A percentile compares a stretch with the other conserved stretches of the same genome.
phyloP scores from a whole-genome alignment of 2,329 filamentous ascomycete genomes.

The Apiospora koreana region DNA sequence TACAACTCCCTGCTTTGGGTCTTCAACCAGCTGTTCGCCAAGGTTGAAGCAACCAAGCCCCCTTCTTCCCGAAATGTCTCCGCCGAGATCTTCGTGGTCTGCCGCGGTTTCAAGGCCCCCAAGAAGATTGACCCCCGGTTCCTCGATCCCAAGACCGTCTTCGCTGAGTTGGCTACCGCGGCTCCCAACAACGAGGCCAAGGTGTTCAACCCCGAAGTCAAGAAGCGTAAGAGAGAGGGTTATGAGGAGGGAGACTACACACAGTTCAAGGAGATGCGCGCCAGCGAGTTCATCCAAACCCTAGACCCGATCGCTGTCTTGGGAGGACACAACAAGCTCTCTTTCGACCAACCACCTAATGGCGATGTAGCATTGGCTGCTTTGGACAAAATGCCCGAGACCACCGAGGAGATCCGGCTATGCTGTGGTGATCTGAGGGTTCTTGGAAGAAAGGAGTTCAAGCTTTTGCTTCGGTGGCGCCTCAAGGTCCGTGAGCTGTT shows the following conservation, averaged over 20 bases:
- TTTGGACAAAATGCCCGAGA: constrained; percentile 82
- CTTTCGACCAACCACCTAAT: constrained; percentile 77
- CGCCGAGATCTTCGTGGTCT: constrained; percentile 98
- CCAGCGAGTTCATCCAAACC: constrained; percentile 92
- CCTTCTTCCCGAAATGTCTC: constrained; percentile 95
- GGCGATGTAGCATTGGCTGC: constrained; percentile 86
- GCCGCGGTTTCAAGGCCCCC: constrained; percentile 90
- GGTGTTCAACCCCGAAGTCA: constrained; percentile 95
- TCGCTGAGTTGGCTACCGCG: constrained; percentile 84
- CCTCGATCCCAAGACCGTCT: constrained; percentile 84
- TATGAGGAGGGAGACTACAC: constrained; percentile 96
- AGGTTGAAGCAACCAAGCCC: constrained; percentile 96
- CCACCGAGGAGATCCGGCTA: constrained; percentile 75
- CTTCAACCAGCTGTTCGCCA: constrained; percentile 92
- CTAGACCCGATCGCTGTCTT: constrained; percentile 91
- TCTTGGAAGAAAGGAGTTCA: constrained; percentile 92
- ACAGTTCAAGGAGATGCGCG: constrained; percentile 85
- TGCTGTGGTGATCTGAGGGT: constrained; percentile 87
- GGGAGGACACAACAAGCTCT: constrained; percentile 79
- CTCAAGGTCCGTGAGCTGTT: constrained; percentile 88
- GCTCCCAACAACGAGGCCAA: constrained; percentile 96
- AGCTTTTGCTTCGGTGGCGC: constrained; percentile 85
- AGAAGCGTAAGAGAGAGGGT: constrained; percentile 89
- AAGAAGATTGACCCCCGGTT: constrained; percentile 92
- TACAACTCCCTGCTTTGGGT: constrained; percentile 97